Percentiles rank a stretch among this genome's conserved stretches.
Evolutionary conservation across 805 yeast genomes (phyloP).

Genomic region (Scheffersomyces lignosus): DNA sequence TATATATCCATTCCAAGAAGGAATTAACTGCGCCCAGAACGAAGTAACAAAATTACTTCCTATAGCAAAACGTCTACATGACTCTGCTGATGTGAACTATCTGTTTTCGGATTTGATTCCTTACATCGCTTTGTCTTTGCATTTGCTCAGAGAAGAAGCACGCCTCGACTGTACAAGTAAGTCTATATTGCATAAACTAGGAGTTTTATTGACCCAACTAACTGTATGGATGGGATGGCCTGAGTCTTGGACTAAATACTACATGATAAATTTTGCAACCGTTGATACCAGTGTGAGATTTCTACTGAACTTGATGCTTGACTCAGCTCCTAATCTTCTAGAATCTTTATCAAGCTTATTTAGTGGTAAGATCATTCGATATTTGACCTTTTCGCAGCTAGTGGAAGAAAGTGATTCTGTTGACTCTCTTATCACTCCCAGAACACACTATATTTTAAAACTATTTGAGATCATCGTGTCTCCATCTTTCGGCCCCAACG

Average conservation of each 20-base stretch:
- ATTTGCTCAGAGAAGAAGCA: slow-evolving; percentile 74
- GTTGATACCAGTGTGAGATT: slow-evolving; percentile 44
- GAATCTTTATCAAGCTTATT: slow-evolving; percentile 54
- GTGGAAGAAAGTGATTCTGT: slow-evolving; percentile 60
- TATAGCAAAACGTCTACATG: slow-evolving; percentile 27
- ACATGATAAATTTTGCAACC: slow-evolving; percentile 33
- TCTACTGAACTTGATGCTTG: slow-evolving; percentile 46
- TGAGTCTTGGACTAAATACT: slow-evolving; percentile 59
- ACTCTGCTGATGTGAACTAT: slow-evolving; percentile 27
- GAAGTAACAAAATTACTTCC: slow-evolving; percentile 32
- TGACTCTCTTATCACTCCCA: slow-evolving; percentile 63
- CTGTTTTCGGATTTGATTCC: slow-evolving; percentile 57
- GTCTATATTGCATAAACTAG: slow-evolving; percentile 40
- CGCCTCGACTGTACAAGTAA: slow-evolving; percentile 52
- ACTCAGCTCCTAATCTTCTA: slow-evolving; percentile 60
- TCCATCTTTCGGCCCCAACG: slow-evolving; percentile 47
- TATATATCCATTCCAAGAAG: slow-evolving; percentile 45
- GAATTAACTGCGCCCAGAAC: slow-evolving; percentile 16
- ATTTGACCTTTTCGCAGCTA: slow-evolving; percentile 64
- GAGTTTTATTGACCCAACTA: slow-evolving; percentile 58
- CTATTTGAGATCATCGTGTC: slow-evolving; percentile 65
- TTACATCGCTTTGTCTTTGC: slow-evolving; percentile 65
- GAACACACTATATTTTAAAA: slow-evolving; percentile 58
- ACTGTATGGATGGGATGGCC: slow-evolving; percentile 77
- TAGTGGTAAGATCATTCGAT: slow-evolving; percentile 47